A percentile compares a stretch with the other conserved stretches of the same genome.
Evolutionary conservation across 176 grass and related monocot species (phyloP).

Genomic region (Rhynchospora pubera): DNA sequence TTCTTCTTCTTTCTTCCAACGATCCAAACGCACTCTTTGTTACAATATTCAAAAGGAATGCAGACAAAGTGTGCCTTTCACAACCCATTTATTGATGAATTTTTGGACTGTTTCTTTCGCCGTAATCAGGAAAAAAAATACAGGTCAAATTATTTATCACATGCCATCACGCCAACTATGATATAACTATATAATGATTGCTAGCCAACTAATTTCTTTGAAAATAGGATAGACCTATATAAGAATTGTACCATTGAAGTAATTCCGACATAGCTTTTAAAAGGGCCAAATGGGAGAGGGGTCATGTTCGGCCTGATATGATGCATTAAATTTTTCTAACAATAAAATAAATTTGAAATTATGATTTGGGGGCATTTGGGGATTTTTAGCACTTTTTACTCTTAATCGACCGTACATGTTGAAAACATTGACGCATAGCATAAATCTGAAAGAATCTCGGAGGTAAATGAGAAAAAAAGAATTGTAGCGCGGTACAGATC

Average conservation of each 20-base stretch:
- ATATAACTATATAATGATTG: neutral
- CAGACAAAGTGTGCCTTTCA: neutral
- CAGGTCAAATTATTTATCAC: neutral
- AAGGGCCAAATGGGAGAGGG: too few relatives aligned
- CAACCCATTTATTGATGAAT: neutral
- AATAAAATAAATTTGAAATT: neutral
- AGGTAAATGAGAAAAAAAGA: too few relatives aligned
- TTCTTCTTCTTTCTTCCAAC: too few relatives aligned
- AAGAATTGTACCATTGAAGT: neutral
- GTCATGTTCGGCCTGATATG: neutral
- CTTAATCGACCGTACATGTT: too few relatives aligned
- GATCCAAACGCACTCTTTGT: too few relatives aligned
- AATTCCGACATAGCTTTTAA: too few relatives aligned
- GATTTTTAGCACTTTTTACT: too few relatives aligned
- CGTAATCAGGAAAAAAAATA: neutral
- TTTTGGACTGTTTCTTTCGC: neutral
- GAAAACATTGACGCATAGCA: too few relatives aligned
- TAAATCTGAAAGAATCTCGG: too few relatives aligned
- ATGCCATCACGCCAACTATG: neutral
- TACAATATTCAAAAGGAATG: neutral
- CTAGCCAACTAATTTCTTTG: neutral
- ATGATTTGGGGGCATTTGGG: neutral
- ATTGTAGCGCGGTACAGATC: too few relatives aligned
- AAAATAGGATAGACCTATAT: neutral
- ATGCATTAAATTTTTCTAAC: neutral